Evolutionary conservation across 257 asterid species (phyloP).

Genomic region (Verbascum thapsus): DNA sequence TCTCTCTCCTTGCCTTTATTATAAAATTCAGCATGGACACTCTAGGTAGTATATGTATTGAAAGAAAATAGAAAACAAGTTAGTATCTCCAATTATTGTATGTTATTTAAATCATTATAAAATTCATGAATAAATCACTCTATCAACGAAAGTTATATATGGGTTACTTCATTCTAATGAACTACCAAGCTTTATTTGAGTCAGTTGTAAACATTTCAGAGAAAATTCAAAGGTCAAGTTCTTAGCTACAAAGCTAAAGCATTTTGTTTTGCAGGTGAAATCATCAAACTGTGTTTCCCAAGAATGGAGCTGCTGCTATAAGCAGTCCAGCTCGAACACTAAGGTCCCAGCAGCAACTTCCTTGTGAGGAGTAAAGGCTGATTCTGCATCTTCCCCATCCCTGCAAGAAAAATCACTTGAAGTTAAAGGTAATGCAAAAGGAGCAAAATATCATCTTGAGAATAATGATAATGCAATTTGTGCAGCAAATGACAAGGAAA

Average conservation of each 20-base stretch:
- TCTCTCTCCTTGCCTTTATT: slow-evolving; percentile 21
- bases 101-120: no score
- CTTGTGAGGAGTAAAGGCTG: slow-evolving; percentile 33
- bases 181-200: no score
- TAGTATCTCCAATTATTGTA: no score
- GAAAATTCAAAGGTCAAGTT: no score
- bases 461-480: slow-evolving; percentile 22
- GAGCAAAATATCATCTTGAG: slow-evolving; percentile 32
- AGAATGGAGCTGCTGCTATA: slow-evolving; percentile 43
- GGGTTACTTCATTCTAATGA: no score
- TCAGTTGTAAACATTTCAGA: no score
- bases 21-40: not conserved
- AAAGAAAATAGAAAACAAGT: no score
- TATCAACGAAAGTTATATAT: no score
- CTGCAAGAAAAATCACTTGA: slow-evolving; percentile 35
- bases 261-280: slow-evolving; percentile 54
- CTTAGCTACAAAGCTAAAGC: no score
- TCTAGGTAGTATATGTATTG: not conserved
- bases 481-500: slow-evolving; percentile 37
- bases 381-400: slow-evolving; percentile 37
- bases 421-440: slow-evolving; percentile 33
- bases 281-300: slow-evolving; percentile 45
- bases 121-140: no score
- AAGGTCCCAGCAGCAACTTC: slow-evolving; percentile 45
- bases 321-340: slow-evolving; percentile 46